A percentile compares a stretch with the other conserved stretches of the same genome.
Evolutionary conservation across 2,329 filamentous ascomycete genomes (phyloP).

Genomic region (Chaetomium olivaceum): DNA sequence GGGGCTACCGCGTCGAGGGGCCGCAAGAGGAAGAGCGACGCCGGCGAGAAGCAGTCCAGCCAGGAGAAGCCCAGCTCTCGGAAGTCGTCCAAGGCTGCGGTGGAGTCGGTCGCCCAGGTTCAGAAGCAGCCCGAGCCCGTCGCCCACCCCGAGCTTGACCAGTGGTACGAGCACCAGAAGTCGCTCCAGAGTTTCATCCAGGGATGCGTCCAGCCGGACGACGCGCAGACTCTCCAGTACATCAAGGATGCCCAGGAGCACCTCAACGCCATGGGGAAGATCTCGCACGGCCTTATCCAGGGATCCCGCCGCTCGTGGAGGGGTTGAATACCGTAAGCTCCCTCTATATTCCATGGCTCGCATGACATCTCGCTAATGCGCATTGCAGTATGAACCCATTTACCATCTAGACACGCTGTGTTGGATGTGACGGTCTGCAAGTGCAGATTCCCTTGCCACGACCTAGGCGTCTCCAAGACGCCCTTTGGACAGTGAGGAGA

Average conservation of each 20-base stretch:
- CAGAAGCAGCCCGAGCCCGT: slow-evolving; percentile 31
- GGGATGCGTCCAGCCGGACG: slow-evolving; percentile 51
- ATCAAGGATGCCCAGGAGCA: slow-evolving; percentile 54
- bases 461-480: not conserved
- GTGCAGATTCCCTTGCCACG: slow-evolving; percentile 18
- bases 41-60: slow-evolving; percentile 39
- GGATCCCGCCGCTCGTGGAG: slow-evolving; percentile 41
- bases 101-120: slow-evolving; percentile 31
- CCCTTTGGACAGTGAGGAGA: slow-evolving; percentile 13
- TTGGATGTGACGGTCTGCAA: slow-evolving; percentile 19
- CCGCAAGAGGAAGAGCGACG: slow-evolving; percentile 61
- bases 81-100: slow-evolving; percentile 47
- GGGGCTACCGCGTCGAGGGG: slow-evolving; percentile 44
- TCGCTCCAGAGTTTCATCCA: slow-evolving; percentile 61
- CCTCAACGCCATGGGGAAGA: slow-evolving; percentile 54
- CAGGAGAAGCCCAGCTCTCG: slow-evolving; percentile 45
- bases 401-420: slow-evolving; percentile 13
- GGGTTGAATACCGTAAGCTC: slow-evolving; percentile 41
- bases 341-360: not conserved
- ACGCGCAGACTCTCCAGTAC: slow-evolving; percentile 55
- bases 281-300: slow-evolving; percentile 44
- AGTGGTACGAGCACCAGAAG: slow-evolving; percentile 64
- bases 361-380: not conserved
- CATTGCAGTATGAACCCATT: not conserved
- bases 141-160: slow-evolving; percentile 38